Evolutionary conservation across 345 rosid genomes (phyloP), one percentile per base, ranked within the genome.

Genomic region (Turnera subulata): DNA sequence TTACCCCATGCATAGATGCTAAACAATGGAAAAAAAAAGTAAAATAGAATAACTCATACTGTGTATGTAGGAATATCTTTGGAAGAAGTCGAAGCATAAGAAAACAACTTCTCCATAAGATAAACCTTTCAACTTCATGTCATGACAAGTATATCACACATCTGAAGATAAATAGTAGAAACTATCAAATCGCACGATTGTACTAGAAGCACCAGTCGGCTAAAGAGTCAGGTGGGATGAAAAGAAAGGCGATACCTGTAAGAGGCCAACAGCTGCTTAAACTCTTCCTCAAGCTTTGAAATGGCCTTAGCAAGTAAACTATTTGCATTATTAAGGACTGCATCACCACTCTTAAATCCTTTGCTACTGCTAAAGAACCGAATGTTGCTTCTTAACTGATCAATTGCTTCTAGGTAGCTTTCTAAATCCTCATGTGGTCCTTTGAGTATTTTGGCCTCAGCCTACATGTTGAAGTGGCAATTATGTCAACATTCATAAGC

Each of bases 371-470:
- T 84, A 65, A 89, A 87, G 63, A 83, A 85, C 6, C 72, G 78
- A 63, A 89, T 85, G 58, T 72, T 82, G 68, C 72, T 81, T 61
- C 99, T 81, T 49, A 93, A 81, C 63, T 84, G 99, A 68, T 85
- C 91, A 18, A 93, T 87, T 39, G 99, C 97, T 54, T 72, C 90
- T 33, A 93, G 71, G 68, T 93, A 93, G 74, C 92, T 82, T 73
- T 93, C 96, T 50, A 93, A 69, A 66, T 93, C 88, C 72, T 89
- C 99, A 73, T 82, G 96, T 33, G 99, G 99, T 40, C 99, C 99
- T 71, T 71, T 86, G 44, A 85, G 86, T 79, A 93, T 85, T 82
- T 84, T 85, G 56, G 85, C 73, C 80, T 93, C 99, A 59, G 99
- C 97, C 99, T 93, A 67, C 55, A 70, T 63, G 49, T 70, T 61